Evolutionary conservation across 129 eudicot genomes (phyloP).

Genomic region (Flaveria sonorensis): DNA sequence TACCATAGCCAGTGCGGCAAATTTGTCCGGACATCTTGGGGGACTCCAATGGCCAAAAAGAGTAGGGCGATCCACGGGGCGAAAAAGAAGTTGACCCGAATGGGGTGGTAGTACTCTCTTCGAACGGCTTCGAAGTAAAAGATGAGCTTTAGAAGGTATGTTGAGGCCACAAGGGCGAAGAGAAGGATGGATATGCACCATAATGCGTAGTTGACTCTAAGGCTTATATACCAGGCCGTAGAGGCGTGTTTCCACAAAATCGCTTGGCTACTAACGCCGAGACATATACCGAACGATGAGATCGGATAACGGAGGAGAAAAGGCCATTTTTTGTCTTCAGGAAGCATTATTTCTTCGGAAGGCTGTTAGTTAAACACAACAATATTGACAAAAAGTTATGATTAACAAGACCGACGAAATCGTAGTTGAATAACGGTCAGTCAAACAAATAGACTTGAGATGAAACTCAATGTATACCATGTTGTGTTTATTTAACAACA

Average conservation of each 20-base stretch:
- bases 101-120: slow-evolving; percentile 87
- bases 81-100: slow-evolving; percentile 87
- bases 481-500: too few species aligned
- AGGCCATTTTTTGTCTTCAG: slow-evolving; percentile 84
- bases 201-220: slow-evolving; percentile 52
- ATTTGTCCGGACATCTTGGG: slow-evolving; percentile 43
- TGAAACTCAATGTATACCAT: too few species aligned
- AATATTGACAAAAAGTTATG: too few species aligned
- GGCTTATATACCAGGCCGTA: slow-evolving; percentile 56
- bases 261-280: slow-evolving; percentile 92
- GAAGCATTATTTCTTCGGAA: slow-evolving; percentile 75
- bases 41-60: slow-evolving; percentile 73
- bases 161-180: slow-evolving; percentile 41
- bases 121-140: slow-evolving; percentile 96
- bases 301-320: slow-evolving; percentile 86
- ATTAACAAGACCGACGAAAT: too few species aligned
- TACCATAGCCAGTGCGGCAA: slow-evolving; percentile 66
- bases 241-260: slow-evolving; percentile 81
- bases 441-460: too few species aligned
- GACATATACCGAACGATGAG: slow-evolving; percentile 87
- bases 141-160: slow-evolving; percentile 63
- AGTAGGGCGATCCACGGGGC: slow-evolving; percentile 86
- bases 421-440: too few species aligned
- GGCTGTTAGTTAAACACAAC: slow-evolving; percentile 55
- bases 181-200: slow-evolving; percentile 74